These are phyloP conservation scores for Filobasidium wieringae DNA, from an alignment of 768 basidiomycete genomes.

Conservation along the genomic window DNA sequence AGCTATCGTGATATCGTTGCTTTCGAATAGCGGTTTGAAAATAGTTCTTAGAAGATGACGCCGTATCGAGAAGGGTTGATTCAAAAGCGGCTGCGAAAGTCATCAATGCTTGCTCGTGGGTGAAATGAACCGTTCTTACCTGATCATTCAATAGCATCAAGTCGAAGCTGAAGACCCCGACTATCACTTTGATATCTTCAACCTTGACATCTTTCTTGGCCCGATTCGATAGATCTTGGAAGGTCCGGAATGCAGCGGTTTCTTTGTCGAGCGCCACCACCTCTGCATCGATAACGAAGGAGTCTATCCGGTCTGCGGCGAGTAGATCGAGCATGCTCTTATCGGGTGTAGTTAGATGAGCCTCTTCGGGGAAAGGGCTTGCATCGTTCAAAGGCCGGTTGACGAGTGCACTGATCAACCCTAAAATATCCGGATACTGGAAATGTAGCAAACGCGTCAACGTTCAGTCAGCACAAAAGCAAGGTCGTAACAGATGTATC, in stretches of 20 bases:
- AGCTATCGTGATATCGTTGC: slow-evolving; percentile 46
- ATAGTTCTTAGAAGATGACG: slow-evolving; percentile 52
- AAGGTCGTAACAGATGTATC: no score
- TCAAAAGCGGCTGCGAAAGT: slow-evolving; percentile 52
- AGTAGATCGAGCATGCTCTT: slow-evolving; percentile 22
- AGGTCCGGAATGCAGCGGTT: slow-evolving; percentile 56
- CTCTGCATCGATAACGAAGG: slow-evolving; percentile 60
- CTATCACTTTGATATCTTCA: slow-evolving; percentile 60
- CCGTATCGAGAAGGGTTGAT: slow-evolving; percentile 57
- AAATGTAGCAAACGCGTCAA: slow-evolving; percentile 9
- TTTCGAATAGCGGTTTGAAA: slow-evolving; percentile 48
- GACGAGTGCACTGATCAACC: slow-evolving; percentile 49
- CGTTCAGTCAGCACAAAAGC: slow-evolving; percentile 4
- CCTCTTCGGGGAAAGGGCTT: slow-evolving; percentile 15
- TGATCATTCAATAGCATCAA: slow-evolving; percentile 71
- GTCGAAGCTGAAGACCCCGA: slow-evolving; percentile 81
- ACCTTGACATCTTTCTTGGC: slow-evolving; percentile 71
- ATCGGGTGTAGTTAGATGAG: slow-evolving; percentile 14
- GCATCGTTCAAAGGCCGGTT: slow-evolving; percentile 22
- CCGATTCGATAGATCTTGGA: slow-evolving; percentile 76
- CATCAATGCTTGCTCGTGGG: not conserved
- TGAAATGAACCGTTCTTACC: slow-evolving; percentile 46
- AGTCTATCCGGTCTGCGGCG: slow-evolving; percentile 15
- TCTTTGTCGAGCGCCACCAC: slow-evolving; percentile 66
- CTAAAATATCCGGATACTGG: slow-evolving; percentile 72